phyloP scores from a whole-genome alignment of 2,329 filamentous ascomycete species.

The Exophiala sideris region DNA sequence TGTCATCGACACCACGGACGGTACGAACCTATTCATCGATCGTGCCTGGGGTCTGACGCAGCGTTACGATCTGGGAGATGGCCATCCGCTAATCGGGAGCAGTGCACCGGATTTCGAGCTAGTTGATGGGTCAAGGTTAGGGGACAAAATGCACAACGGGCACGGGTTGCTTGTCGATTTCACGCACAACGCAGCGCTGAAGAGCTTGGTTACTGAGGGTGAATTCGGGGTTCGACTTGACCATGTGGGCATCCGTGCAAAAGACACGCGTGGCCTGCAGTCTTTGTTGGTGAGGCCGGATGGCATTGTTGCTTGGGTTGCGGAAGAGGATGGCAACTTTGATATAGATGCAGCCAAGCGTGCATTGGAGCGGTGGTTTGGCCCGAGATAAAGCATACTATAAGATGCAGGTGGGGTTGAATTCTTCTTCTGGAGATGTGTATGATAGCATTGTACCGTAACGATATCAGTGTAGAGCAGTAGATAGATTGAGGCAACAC shows the following conservation, averaged over 20 bases:
- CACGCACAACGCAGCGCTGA: background rate
- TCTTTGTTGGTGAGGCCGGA: constrained; percentile 23
- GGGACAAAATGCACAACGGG: constrained; percentile 31
- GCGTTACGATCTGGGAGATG: constrained; percentile 31
- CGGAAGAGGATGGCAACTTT: constrained; percentile 5
- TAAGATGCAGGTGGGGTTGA: no score
- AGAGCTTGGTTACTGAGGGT: background rate
- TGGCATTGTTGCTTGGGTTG: constrained; percentile 16
- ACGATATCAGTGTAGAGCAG: no score
- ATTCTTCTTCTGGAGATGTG: no score
- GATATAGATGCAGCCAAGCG: constrained; percentile 7
- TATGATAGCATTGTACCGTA: no score
- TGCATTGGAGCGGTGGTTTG: constrained; percentile 14
- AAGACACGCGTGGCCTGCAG: constrained; percentile 4
- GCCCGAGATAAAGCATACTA: background rate
- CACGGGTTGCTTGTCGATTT: constrained; percentile 26
- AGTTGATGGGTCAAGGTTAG: constrained; percentile 30
- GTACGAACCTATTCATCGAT: constrained; percentile 23
- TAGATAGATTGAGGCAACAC: no score
- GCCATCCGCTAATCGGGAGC: constrained; percentile 35
- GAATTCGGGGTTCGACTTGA: background rate
- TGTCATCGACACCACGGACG: constrained; percentile 13
- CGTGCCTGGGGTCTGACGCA: constrained; percentile 37
- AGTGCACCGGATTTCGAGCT: constrained; percentile 38
- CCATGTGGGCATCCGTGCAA: background rate